Evolutionary conservation across 371 early-diverging fungal species (phyloP).

Genomic region (Apophysomyces elegans): DNA sequence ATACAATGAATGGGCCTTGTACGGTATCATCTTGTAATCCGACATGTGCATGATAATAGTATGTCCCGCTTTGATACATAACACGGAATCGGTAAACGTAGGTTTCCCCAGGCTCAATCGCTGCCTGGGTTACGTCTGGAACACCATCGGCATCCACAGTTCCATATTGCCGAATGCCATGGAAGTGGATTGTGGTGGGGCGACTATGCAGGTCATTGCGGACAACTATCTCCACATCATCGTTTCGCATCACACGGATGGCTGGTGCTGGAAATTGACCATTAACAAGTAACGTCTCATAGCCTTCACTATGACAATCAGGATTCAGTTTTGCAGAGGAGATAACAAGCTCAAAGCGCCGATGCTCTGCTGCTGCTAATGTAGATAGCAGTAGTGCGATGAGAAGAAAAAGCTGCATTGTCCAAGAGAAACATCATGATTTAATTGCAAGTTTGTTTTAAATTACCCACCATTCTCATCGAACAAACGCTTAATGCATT

Average conservation of each 20-base stretch:
- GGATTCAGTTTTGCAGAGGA: constrained; percentile 25
- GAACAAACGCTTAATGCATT: neutral
- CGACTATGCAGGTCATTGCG: constrained; percentile 22
- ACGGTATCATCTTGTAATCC: constrained; percentile 51
- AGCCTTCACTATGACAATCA: constrained; percentile 29
- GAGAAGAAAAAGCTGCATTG: neutral
- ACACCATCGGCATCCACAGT: constrained; percentile 57
- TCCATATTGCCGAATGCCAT: constrained; percentile 47
- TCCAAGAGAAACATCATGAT: neutral
- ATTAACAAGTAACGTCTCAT: constrained; percentile 33
- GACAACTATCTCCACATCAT: constrained; percentile 39
- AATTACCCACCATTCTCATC: neutral
- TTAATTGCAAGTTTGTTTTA: neutral
- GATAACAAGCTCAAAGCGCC: constrained; percentile 27
- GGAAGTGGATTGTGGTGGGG: constrained; percentile 41
- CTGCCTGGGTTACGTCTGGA: constrained; percentile 56
- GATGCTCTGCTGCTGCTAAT: constrained; percentile 10
- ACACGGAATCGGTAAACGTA: constrained; percentile 52
- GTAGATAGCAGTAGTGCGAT: constrained; percentile 3
- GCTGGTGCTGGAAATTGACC: constrained; percentile 51
- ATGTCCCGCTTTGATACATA: constrained; percentile 51
- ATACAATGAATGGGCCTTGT: constrained; percentile 53
- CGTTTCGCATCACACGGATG: constrained; percentile 39
- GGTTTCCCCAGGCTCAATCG: constrained; percentile 51
- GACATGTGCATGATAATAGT: constrained; percentile 55